Percentiles rank a stretch among this genome's conserved stretches.
phyloP scores from a whole-genome alignment of 1,284 basidiomycete genomes.

The Butyriboletus appendiculatus region DNA sequence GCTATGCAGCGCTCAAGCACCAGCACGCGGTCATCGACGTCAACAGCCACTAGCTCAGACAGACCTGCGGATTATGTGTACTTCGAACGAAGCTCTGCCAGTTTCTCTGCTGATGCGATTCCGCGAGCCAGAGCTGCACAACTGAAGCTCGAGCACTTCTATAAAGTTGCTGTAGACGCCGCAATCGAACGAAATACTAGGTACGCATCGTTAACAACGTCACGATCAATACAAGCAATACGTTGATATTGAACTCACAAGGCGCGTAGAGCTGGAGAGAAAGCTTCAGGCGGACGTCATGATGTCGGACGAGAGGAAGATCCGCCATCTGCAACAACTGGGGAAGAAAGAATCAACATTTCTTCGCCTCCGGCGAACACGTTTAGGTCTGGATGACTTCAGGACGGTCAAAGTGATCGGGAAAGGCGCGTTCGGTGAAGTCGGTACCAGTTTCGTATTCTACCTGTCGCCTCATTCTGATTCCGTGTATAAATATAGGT shows the following conservation, averaged over 20 bases:
- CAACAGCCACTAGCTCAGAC: conserved; percentile 21
- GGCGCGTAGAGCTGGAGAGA: conserved; percentile 85
- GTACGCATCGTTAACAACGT: conserved; percentile 41
- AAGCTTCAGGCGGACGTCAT: conserved; percentile 64
- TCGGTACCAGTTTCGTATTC: conserved; percentile 30
- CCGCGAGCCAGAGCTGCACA: conserved; percentile 87
- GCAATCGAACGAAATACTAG: conserved; percentile 88
- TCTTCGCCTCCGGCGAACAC: conserved; percentile 76
- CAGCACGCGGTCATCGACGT: conserved; percentile 31
- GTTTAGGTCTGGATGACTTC: conserved; percentile 88
- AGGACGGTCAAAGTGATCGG: conserved; percentile 94
- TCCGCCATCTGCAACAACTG: conserved; percentile 77
- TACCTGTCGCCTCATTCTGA: conserved; percentile 50
- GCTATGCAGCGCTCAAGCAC: conserved; percentile 34
- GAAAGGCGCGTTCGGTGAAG: conserved; percentile 94
- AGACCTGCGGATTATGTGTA: conserved; percentile 72
- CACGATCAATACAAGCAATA: background rate
- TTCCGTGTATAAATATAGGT: conserved; percentile 67
- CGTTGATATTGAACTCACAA: conserved; percentile 34
- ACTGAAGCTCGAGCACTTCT: conserved; percentile 89
- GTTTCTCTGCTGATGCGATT: conserved; percentile 73
- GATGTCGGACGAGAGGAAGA: conserved; percentile 76
- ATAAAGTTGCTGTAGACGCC: conserved; percentile 89
- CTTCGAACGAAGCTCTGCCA: conserved; percentile 73
- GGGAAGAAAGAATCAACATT: conserved; percentile 86